Conservation (phyloP, 2,329 filamentous ascomycete species). For the Aspergillus udagawae region DNA sequence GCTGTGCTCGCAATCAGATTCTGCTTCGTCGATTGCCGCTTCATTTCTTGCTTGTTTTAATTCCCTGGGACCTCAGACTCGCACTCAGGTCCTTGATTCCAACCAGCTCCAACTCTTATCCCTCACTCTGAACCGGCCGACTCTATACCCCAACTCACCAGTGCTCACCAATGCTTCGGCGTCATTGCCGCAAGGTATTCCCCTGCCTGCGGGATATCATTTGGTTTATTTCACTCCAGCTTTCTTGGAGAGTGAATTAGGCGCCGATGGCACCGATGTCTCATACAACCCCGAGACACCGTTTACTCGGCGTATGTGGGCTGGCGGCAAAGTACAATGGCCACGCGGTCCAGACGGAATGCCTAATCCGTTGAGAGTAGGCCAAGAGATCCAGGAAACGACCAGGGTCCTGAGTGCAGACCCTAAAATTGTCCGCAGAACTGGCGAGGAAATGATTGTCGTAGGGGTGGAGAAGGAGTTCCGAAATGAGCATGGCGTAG, state of each 20-base stretch:
- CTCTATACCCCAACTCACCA: slow-evolving; percentile 38
- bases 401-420: slow-evolving; percentile 53
- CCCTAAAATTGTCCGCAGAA: slow-evolving; percentile 52
- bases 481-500: slow-evolving; percentile 48
- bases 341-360: slow-evolving; percentile 24
- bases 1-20: slow-evolving; percentile 15
- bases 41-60: slow-evolving; percentile 43
- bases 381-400: slow-evolving; percentile 53
- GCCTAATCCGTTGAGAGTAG: slow-evolving; percentile 47
- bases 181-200: slow-evolving; percentile 43
- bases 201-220: slow-evolving; percentile 58
- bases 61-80: slow-evolving; percentile 39
- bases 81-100: slow-evolving; percentile 54
- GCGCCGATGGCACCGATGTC: slow-evolving; percentile 57
- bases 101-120: slow-evolving; percentile 62
- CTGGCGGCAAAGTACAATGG: slow-evolving; percentile 59
- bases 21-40: slow-evolving; percentile 32
- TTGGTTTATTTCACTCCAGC: slow-evolving; percentile 61
- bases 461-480: slow-evolving; percentile 62
- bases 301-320: slow-evolving; percentile 66
- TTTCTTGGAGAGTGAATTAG: slow-evolving; percentile 53
- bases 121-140: slow-evolving; percentile 52
- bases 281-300: slow-evolving; percentile 57
- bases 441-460: slow-evolving; percentile 59
- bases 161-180: slow-evolving; percentile 36